phyloP scores from a whole-genome alignment of 176 grass and related monocot genomes.

The Elaeis guineensis region DNA sequence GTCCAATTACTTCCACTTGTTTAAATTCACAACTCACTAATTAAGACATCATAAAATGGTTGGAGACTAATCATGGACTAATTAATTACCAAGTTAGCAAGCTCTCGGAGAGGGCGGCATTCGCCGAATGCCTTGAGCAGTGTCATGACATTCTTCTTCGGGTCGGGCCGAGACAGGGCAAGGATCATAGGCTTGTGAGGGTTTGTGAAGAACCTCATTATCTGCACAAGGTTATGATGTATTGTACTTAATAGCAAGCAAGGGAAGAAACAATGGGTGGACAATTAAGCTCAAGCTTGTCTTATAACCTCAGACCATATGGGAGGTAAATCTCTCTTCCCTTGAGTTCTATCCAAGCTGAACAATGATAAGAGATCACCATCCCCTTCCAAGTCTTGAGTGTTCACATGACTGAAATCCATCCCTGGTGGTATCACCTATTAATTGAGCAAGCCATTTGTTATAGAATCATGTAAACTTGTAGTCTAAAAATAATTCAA shows the following conservation, averaged over 20 bases:
- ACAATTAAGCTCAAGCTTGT: neutral
- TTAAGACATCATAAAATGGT: too few species aligned
- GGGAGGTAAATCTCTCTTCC: conserved; percentile 51
- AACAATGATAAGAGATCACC: conserved; percentile 57
- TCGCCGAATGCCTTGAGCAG: conserved; percentile 96
- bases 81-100: conserved; percentile 57
- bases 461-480: neutral
- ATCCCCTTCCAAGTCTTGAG: conserved; percentile 46
- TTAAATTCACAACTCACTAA: too few species aligned
- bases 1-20: neutral
- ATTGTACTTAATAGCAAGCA: too few species aligned
- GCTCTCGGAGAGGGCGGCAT: conserved; percentile 65
- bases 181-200: conserved; percentile 98
- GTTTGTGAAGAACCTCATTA: conserved; percentile 81
- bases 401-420: conserved; percentile 91
- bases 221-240: conserved; percentile 17
- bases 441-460: neutral
- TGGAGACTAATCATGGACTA: neutral
- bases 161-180: conserved; percentile 78
- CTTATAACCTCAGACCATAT: conserved; percentile 82
- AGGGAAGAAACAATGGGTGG: neutral
- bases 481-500: neutral
- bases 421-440: conserved; percentile 84
- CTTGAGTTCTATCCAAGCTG: conserved; percentile 28
- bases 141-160: conserved; percentile 93